phyloP scores from a whole-genome alignment of 108 stramenopile genomes.

The Bacterosira constricta region DNA sequence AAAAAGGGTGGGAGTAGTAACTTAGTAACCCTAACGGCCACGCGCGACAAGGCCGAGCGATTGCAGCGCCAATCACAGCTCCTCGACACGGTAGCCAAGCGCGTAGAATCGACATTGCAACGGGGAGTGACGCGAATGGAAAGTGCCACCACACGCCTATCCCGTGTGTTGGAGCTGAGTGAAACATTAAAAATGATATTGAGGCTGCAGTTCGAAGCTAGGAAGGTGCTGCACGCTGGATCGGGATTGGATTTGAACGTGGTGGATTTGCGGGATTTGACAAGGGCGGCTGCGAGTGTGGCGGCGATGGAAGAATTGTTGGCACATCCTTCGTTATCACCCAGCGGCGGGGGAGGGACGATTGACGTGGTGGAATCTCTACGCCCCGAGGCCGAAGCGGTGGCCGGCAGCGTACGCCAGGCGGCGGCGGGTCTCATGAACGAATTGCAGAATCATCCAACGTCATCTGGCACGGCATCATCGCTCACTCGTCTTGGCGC shows the following conservation, averaged over 20 bases:
- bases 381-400: slow-evolving; percentile 30
- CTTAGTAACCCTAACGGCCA: slow-evolving; percentile 47
- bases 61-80: slow-evolving; percentile 73
- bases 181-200: slow-evolving; percentile 83
- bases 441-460: slow-evolving; percentile 49
- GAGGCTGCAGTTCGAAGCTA: slow-evolving; percentile 75
- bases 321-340: slow-evolving; percentile 51
- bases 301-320: slow-evolving; percentile 79
- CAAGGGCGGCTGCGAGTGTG: slow-evolving; percentile 80
- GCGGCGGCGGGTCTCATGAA: slow-evolving; percentile 66
- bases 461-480: slow-evolving; percentile 33
- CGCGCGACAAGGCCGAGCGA: slow-evolving; percentile 70
- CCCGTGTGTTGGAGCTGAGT: slow-evolving; percentile 69
- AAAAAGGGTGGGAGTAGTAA: not conserved
- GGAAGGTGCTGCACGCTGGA: slow-evolving; percentile 55
- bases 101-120: slow-evolving; percentile 70
- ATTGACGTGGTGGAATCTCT: slow-evolving; percentile 70
- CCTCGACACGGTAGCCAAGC: slow-evolving; percentile 60
- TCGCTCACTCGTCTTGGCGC: slow-evolving; percentile 63
- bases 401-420: slow-evolving; percentile 52
- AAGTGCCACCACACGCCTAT: slow-evolving; percentile 65
- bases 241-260: slow-evolving; percentile 54
- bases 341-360: slow-evolving; percentile 1
- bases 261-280: slow-evolving; percentile 77
- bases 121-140: slow-evolving; percentile 77